Conservation (phyloP, 2,329 filamentous ascomycete genomes). For the Cordyceps fumosorosea region DNA sequence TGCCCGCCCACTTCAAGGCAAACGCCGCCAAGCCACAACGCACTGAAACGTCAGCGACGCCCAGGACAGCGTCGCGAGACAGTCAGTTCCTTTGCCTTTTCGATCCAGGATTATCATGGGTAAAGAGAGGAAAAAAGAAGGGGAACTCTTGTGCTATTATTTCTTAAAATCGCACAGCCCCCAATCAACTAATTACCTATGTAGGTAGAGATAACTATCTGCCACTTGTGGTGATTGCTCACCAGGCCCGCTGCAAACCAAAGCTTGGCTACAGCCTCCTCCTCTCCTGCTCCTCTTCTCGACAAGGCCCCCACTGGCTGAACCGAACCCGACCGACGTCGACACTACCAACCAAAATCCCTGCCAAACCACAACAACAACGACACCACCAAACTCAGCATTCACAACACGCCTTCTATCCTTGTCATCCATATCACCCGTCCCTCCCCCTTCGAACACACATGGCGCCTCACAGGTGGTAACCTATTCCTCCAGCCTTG, state of each 20-base stretch:
- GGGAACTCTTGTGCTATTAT: too few species aligned
- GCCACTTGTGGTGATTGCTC: neutral
- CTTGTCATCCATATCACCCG: neutral
- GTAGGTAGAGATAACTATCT: too few species aligned
- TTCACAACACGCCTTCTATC: neutral
- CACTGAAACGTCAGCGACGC: neutral
- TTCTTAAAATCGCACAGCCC: neutral
- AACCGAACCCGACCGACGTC: neutral
- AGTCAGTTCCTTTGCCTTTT: too few species aligned
- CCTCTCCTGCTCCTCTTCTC: neutral
- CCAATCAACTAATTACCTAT: too few species aligned
- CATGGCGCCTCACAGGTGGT: neutral
- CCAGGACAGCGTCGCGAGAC: neutral
- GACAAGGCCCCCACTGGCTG: conserved; percentile 1
- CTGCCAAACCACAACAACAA: neutral
- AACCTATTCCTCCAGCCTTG: neutral
- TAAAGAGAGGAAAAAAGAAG: too few species aligned
- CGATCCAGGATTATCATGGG: too few species aligned
- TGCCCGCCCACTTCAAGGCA: neutral
- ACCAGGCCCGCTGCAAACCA: neutral
- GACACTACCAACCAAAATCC: neutral
- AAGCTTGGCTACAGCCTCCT: conserved; percentile 2
- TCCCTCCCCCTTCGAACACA: neutral
- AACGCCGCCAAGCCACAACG: neutral
- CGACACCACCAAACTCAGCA: neutral